Base-by-base conservation (phyloP, 148 eudicot species). In the Rhododendron molle region DNA sequence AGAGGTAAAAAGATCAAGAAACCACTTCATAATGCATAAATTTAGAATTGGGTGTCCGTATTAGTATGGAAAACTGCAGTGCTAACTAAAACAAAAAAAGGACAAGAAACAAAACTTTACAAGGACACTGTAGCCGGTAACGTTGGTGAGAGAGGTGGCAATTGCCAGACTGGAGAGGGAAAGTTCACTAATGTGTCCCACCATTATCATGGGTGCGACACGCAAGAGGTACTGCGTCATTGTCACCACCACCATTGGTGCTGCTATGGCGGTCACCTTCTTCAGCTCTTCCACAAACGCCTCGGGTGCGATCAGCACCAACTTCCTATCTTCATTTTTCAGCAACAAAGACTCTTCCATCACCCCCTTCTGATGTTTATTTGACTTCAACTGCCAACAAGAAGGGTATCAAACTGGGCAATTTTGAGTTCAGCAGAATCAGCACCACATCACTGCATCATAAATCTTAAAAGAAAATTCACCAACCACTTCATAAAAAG, bases 241-340 rank as follows among this genome's bases (percentile, higher is more conserved):
- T 32, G 32, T 32, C 32, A 32, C 32, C 32, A 32, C 32, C 32
- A 32, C 32, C 32, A 32, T 32, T 32, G 32, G 32, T 32, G 32
- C 32, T 32, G 32, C 32, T 32, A 32, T 32, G 32, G 32, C 32
- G 1, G 32, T 32, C 32, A 32, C 32, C 32, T 32, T 86, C 84
- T 86, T 88, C 50, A 90, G 10, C 82, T 92, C 91, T 67, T 78
- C 83, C 67, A 10, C 83, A 43, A 77, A 65, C 5, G 36, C 81
- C 30, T 21, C 5, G 0, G 43, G 43, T 40, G 43, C 0, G 43
- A 40, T 65, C 1, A 11, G 54, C 32, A 15, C 16, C 43, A 6
- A 14, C n/a, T 4, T 49, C 18, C 28, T 49, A 30, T 30, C 34
- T 14, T 54, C 58, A 28, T 4, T 28, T 56, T 79, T 80, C 2